Evolutionary conservation across 768 basidiomycete genomes (phyloP).

Genomic region (Boletellus ananas): DNA sequence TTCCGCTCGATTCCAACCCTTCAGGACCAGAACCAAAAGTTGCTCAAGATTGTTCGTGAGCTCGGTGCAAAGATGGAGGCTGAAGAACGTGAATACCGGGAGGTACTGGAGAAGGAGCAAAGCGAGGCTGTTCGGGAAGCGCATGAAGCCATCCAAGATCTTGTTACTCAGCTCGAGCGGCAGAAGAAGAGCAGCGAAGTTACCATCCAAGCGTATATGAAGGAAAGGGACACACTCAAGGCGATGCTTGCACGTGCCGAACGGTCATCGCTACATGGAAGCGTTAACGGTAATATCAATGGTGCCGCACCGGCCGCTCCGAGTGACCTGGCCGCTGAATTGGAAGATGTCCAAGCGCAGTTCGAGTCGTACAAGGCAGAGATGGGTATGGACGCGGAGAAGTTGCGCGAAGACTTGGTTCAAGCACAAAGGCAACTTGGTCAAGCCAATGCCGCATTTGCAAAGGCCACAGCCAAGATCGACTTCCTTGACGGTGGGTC

Average conservation of each 20-base stretch:
- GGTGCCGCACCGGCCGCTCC: conserved; percentile 18
- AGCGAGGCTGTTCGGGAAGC: conserved; percentile 82
- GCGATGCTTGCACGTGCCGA: conserved; percentile 63
- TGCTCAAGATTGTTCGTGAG: conserved; percentile 79
- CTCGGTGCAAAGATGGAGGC: conserved; percentile 82
- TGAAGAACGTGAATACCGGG: conserved; percentile 74
- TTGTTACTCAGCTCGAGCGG: conserved; percentile 73
- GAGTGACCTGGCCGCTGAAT: conserved; percentile 51
- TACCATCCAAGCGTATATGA: conserved; percentile 76
- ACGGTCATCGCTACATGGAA: conserved; percentile 14
- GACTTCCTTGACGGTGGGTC: conserved; percentile 71
- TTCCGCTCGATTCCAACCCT: conserved; percentile 76
- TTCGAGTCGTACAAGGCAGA: conserved; percentile 80
- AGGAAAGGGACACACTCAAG: conserved; percentile 84
- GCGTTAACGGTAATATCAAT: conserved; percentile 34
- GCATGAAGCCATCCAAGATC: conserved; percentile 76
- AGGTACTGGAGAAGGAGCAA: conserved; percentile 68
- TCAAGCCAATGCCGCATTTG: conserved; percentile 60
- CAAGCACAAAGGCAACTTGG: conserved; percentile 65
- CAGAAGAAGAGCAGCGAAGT: conserved; percentile 68
- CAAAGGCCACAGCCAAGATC: conserved; percentile 79
- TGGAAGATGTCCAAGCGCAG: conserved; percentile 71
- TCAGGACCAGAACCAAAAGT: conserved; percentile 90
- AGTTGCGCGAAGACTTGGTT: conserved; percentile 66
- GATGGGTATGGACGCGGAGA: conserved; percentile 72